phyloP scores from a whole-genome alignment of 306 rosid species.

The Datisca glomerata region DNA sequence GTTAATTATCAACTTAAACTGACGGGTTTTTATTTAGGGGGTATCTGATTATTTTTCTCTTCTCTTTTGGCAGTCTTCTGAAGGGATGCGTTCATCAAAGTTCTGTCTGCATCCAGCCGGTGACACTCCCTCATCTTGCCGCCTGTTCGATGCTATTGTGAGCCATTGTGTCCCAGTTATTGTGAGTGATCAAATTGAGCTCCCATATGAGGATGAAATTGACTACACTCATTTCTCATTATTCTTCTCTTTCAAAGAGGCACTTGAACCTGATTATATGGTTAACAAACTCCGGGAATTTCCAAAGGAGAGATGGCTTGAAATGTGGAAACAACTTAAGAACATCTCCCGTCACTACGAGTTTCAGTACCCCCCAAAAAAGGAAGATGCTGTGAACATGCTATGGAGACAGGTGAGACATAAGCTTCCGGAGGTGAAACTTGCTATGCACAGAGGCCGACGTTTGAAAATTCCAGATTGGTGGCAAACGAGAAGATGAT shows the following conservation, averaged over 20 bases:
- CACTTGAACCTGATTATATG: slow-evolving; percentile 73
- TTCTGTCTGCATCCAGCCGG: slow-evolving; percentile 96
- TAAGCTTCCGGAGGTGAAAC: slow-evolving; percentile 70
- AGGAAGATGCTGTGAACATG: slow-evolving; percentile 85
- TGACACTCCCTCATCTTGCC: slow-evolving; percentile 97
- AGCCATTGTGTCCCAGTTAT: slow-evolving; percentile 96
- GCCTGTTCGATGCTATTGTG: slow-evolving; percentile 91
- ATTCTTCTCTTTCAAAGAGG: slow-evolving; percentile 86
- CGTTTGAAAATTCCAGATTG: slow-evolving; percentile 87
- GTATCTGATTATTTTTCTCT: slow-evolving; percentile 10
- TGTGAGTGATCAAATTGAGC: slow-evolving; percentile 93
- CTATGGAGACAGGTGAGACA: slow-evolving; percentile 90
- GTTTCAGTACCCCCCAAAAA: slow-evolving; percentile 74
- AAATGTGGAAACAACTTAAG: slow-evolving; percentile 82
- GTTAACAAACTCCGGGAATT: slow-evolving; percentile 48
- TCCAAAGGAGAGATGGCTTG: slow-evolving; percentile 76
- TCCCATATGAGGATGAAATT: slow-evolving; percentile 90
- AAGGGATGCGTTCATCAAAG: slow-evolving; percentile 85
- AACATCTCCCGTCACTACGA: slow-evolving; percentile 64
- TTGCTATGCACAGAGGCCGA: slow-evolving; percentile 54
- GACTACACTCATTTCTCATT: slow-evolving; percentile 71
- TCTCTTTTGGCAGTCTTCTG: slow-evolving; percentile 51
- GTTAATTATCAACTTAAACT: too few relatives aligned
- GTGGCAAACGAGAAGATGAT: slow-evolving; percentile 62
- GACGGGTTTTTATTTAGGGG: not conserved